These are phyloP conservation scores for Marchantia paleacea DNA, from an alignment of 225 moss, liverwort and hornwort species.

Conservation along the genomic window DNA sequence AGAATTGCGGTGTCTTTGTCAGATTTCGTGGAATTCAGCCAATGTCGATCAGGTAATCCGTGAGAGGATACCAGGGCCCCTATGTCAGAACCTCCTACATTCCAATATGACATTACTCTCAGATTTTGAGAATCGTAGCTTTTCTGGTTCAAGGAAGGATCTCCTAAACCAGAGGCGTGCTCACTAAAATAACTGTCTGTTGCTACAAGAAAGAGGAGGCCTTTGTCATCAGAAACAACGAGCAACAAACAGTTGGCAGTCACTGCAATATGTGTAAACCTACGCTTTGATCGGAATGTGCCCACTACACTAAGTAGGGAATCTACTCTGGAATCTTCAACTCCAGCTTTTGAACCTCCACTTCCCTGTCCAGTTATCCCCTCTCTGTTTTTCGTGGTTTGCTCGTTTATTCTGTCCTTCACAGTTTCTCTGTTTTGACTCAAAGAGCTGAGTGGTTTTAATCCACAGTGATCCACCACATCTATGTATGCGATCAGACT, in stretches of 20 bases:
- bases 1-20: background rate
- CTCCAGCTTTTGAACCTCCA: background rate
- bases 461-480: slow-evolving; percentile 63
- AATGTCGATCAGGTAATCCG: slow-evolving; percentile 53
- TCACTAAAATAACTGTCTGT: slow-evolving; percentile 67
- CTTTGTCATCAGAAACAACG: slow-evolving; percentile 61
- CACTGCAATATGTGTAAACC: slow-evolving; percentile 40
- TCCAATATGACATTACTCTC: slow-evolving; percentile 57
- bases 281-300: slow-evolving; percentile 4
- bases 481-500: slow-evolving; percentile 58
- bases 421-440: slow-evolving; percentile 14
- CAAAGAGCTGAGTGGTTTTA: slow-evolving; percentile 27
- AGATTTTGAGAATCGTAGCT: slow-evolving; percentile 25
- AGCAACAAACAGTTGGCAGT: slow-evolving; percentile 76
- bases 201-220: slow-evolving; percentile 68
- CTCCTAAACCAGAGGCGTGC: slow-evolving; percentile 16
- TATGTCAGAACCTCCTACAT: slow-evolving; percentile 79
- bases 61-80: slow-evolving; percentile 31
- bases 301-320: slow-evolving; percentile 8
- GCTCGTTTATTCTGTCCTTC: slow-evolving; percentile 17
- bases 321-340: slow-evolving; percentile 20
- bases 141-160: background rate
- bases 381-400: background rate
- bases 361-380: slow-evolving; percentile 2
- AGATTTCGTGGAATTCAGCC: slow-evolving; percentile 41